Percentiles rank a stretch among this genome's conserved stretches.
Evolutionary conservation across 108 stramenopile genomes (phyloP).

Genomic region (Nitzschia sp.): DNA sequence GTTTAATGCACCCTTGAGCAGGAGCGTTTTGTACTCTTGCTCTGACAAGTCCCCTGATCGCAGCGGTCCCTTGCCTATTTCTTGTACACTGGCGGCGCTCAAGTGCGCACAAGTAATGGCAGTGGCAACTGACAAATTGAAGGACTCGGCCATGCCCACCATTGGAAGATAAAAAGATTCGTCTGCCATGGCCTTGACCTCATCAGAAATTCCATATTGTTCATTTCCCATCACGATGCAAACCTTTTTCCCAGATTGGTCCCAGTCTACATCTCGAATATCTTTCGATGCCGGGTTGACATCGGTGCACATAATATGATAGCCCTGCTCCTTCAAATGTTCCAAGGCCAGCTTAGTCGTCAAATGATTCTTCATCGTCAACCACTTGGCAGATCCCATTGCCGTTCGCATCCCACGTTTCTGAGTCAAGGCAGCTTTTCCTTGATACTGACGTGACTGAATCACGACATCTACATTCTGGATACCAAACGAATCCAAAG

Average conservation of each 20-base stretch:
- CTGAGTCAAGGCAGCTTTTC: conserved; percentile 69
- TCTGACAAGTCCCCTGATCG: conserved; percentile 79
- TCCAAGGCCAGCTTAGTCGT: conserved; percentile 32
- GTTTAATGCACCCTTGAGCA: conserved; percentile 64
- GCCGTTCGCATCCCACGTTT: conserved; percentile 83
- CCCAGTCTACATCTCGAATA: conserved; percentile 76
- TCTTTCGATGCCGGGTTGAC: conserved; percentile 69
- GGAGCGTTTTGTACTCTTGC: conserved; percentile 66
- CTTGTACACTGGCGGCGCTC: conserved; percentile 48
- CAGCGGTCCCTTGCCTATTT: conserved; percentile 55
- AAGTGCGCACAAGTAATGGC: conserved; percentile 82
- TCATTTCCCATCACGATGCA: conserved; percentile 95
- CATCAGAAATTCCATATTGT: conserved; percentile 75
- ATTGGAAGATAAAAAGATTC: conserved; percentile 84
- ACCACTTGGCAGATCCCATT: conserved; percentile 75
- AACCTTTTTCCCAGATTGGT: conserved; percentile 46
- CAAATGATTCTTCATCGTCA: conserved; percentile 50
- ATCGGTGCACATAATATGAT: conserved; percentile 67
- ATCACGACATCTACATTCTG: conserved; percentile 81
- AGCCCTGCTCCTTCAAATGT: conserved; percentile 55
- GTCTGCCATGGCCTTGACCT: conserved; percentile 68
- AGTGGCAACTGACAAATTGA: conserved; percentile 88
- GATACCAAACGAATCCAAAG: conserved; percentile 87
- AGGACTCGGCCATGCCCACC: conserved; percentile 89
- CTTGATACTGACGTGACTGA: conserved; percentile 56